These are phyloP conservation scores for Ulmus americana DNA, from an alignment of 331 rosid species.

Conservation along the genomic window DNA sequence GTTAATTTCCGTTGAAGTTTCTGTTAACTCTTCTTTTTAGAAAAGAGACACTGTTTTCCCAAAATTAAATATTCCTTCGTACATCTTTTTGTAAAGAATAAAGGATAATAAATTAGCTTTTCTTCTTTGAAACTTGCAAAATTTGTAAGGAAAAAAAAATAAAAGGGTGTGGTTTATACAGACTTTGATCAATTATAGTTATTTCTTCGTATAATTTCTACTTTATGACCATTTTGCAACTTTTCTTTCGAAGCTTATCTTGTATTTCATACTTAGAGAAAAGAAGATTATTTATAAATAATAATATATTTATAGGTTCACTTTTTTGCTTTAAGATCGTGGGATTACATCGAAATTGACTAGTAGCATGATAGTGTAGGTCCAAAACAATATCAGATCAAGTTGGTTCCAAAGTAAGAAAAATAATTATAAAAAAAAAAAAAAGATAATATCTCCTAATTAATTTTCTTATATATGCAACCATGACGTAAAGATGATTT, in stretches of 20 bases:
- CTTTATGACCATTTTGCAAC: conserved; percentile 40
- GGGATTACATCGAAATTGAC: conserved; percentile 49
- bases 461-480: conserved; percentile 15
- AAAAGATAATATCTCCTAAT: neutral
- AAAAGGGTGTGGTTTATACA: neutral
- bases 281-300: conserved; percentile 9
- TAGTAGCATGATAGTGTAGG: conserved; percentile 24
- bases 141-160: conserved; percentile 28
- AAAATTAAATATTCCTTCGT: conserved; percentile 22
- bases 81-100: conserved; percentile 16
- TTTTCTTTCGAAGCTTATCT: neutral
- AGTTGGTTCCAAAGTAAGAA: conserved; percentile 29
- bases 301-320: conserved; percentile 22
- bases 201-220: neutral
- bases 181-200: neutral
- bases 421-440: neutral
- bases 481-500: conserved; percentile 42
- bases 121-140: conserved; percentile 19
- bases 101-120: conserved; percentile 38
- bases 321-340: conserved; percentile 39
- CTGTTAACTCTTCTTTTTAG: conserved; percentile 12
- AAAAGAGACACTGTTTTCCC: conserved; percentile 21
- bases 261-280: neutral
- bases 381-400: conserved; percentile 26
- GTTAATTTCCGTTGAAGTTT: conserved; percentile 59